A percentile compares a stretch with the other conserved stretches of the same genome.
Evolutionary conservation across 2,329 filamentous ascomycete genomes (phyloP).

Genomic region (Aureobasidium leucospermi): DNA sequence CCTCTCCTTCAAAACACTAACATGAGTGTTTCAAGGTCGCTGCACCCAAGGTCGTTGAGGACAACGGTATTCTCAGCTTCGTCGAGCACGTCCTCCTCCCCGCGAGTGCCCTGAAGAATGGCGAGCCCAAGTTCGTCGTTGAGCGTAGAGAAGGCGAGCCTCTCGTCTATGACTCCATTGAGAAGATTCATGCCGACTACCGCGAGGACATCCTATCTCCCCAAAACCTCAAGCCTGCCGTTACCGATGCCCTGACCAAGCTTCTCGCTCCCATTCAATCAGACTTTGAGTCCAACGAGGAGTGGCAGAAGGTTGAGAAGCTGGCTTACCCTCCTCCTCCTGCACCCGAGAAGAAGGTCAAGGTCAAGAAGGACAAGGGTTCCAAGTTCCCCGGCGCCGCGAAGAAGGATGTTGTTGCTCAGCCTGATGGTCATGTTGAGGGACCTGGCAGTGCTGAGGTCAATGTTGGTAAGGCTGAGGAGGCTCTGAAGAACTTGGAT

Average conservation of each 20-base stretch:
- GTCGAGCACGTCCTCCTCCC: conserved; percentile 83
- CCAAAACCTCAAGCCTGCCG: conserved; percentile 79
- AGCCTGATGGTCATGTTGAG: conserved; percentile 40
- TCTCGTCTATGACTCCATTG: conserved; percentile 70
- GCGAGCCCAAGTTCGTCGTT: conserved; percentile 58
- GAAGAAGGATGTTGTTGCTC: conserved; percentile 29
- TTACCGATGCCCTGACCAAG: conserved; percentile 63
- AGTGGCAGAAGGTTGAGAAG: conserved; percentile 71
- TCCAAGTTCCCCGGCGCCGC: conserved; percentile 50
- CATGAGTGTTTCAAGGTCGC: conserved; percentile 64
- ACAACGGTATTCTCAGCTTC: conserved; percentile 80
- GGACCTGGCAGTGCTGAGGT: conserved; percentile 34
- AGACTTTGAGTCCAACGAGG: conserved; percentile 60
- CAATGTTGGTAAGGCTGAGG: conserved; percentile 34
- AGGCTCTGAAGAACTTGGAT: conserved; percentile 31
- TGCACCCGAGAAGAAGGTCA: conserved; percentile 58
- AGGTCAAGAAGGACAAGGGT: conserved; percentile 67
- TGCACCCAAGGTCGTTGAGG: conserved; percentile 66
- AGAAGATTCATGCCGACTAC: conserved; percentile 45
- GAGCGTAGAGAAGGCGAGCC: conserved; percentile 60
- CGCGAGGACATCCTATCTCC: conserved; percentile 71
- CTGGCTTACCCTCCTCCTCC: conserved; percentile 73
- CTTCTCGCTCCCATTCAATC: conserved; percentile 72
- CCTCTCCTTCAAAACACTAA: not conserved
- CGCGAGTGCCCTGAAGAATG: conserved; percentile 52